phyloP scores from a whole-genome alignment of 768 basidiomycete species.

The Xanthoconium stramineum region DNA sequence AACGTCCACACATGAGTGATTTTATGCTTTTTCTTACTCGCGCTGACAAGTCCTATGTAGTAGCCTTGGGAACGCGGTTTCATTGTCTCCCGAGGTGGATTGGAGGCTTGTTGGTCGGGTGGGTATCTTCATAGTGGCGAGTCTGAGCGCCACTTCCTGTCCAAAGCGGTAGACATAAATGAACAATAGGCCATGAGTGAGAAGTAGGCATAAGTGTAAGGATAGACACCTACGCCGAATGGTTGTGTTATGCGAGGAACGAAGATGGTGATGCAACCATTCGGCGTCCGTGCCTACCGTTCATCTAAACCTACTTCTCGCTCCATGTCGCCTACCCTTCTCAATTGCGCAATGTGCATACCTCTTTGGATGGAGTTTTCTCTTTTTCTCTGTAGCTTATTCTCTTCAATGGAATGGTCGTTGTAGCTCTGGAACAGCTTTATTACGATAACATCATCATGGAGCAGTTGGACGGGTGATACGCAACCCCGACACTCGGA shows the following conservation, averaged over 20 bases:
- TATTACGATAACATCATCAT: too few relatives aligned
- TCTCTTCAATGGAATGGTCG: too few relatives aligned
- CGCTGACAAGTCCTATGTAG: conserved; percentile 3
- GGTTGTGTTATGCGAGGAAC: neutral
- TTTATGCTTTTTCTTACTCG: neutral
- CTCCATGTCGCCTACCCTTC: too few relatives aligned
- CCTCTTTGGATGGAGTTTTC: too few relatives aligned
- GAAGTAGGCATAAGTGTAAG: too few relatives aligned
- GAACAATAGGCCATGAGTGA: neutral
- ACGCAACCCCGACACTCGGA: too few relatives aligned
- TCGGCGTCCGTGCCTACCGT: neutral
- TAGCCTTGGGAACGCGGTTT: neutral
- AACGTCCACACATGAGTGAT: conserved; percentile 12
- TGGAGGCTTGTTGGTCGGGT: neutral
- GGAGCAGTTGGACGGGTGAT: too few relatives aligned
- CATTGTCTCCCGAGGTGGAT: neutral
- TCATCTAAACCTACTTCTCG: neutral
- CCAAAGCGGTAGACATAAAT: neutral
- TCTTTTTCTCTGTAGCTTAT: too few relatives aligned
- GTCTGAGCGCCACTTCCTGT: neutral
- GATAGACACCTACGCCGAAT: neutral
- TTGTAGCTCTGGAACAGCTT: too few relatives aligned
- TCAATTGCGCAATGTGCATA: too few relatives aligned
- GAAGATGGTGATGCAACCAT: neutral
- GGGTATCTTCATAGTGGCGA: neutral